Conservation (phyloP, 495 filamentous ascomycete genomes). For the Jackrogersella minutella region DNA sequence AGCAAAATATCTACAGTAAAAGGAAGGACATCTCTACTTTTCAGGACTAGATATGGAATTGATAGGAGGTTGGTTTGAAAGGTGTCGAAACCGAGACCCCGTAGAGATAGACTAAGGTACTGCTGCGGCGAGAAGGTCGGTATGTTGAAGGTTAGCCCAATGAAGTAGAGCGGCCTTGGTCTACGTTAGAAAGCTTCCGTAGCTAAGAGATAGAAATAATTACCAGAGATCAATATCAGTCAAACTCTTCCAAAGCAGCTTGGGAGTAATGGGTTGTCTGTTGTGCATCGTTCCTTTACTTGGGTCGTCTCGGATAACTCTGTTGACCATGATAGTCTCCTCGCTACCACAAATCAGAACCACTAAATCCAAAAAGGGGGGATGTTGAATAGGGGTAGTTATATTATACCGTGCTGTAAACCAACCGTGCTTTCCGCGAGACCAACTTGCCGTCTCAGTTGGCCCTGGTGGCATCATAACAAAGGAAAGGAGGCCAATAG, state of each 20-base stretch:
- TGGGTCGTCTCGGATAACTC: slow-evolving; percentile 75
- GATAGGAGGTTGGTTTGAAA: slow-evolving; percentile 68
- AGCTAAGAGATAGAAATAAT: background rate
- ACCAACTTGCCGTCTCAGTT: slow-evolving; percentile 71
- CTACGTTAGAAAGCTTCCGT: background rate
- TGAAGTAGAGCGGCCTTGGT: slow-evolving; percentile 67
- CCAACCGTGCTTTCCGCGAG: slow-evolving; percentile 72
- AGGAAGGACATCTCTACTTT: slow-evolving; percentile 40
- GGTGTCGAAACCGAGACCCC: slow-evolving; percentile 70
- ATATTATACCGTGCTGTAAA: slow-evolving; percentile 62
- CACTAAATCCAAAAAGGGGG: background rate
- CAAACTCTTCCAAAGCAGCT: slow-evolving; percentile 66
- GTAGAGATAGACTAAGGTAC: slow-evolving; percentile 74
- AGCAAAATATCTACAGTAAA: background rate
- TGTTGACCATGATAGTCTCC: slow-evolving; percentile 75
- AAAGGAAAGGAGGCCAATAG: slow-evolving; percentile 70
- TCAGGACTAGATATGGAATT: slow-evolving; percentile 50
- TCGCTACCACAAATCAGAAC: slow-evolving; percentile 52
- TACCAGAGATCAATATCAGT: slow-evolving; percentile 78
- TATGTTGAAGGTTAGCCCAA: slow-evolving; percentile 70
- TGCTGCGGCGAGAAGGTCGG: slow-evolving; percentile 62
- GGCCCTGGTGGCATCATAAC: slow-evolving; percentile 77
- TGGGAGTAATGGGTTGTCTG: slow-evolving; percentile 68
- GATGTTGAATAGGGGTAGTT: background rate
- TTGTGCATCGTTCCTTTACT: slow-evolving; percentile 69